These are phyloP conservation scores for Podila epicladia DNA, from an alignment of 192 early-diverging fungal species.

Conservation along the genomic window DNA sequence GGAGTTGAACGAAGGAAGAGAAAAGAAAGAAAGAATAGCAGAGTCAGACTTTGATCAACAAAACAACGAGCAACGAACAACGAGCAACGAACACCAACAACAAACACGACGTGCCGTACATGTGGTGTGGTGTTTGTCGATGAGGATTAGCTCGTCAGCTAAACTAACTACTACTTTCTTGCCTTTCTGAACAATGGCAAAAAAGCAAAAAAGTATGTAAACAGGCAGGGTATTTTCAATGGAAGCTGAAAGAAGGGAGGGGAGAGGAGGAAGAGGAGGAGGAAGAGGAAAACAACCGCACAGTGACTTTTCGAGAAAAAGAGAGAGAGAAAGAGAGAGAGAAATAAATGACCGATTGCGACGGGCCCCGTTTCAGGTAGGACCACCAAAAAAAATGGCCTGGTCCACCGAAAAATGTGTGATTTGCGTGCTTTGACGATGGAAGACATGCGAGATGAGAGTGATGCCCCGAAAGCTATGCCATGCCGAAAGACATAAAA, in stretches of 20 bases:
- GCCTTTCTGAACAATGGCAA: neutral
- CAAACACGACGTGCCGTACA: neutral
- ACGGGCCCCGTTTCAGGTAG: neutral
- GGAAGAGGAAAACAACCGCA: neutral
- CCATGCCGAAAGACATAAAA: neutral
- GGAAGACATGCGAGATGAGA: no score
- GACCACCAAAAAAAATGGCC: neutral
- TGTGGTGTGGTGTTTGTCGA: conserved; percentile 10
- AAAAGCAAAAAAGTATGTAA: neutral
- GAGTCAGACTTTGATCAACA: no score
- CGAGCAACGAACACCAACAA: neutral
- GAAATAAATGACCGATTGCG: neutral
- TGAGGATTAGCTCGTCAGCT: no score
- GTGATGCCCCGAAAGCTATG: no score
- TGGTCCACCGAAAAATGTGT: no score
- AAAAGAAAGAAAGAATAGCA: neutral
- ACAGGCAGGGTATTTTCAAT: neutral
- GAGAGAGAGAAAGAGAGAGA: no score
- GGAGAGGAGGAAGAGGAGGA: neutral
- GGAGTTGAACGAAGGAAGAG: neutral
- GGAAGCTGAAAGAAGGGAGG: neutral
- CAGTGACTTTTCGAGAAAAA: neutral
- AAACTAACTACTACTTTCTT: no score
- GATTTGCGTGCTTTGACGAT: no score
- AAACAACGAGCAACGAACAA: neutral